phyloP scores from a whole-genome alignment of 2,329 filamentous ascomycete genomes.

The Arthrobotrys megalospora region DNA sequence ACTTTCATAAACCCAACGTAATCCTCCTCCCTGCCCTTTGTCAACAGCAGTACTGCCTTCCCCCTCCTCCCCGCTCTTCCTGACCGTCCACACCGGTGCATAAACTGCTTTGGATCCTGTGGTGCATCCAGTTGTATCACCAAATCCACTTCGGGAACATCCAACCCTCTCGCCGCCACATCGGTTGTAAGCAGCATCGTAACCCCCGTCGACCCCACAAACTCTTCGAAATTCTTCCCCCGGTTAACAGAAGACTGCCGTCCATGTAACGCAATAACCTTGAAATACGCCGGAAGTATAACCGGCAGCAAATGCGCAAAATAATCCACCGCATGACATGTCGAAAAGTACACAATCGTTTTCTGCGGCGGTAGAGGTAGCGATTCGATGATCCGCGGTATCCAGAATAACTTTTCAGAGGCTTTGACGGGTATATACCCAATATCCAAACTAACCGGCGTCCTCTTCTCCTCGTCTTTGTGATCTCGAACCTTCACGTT shows the following conservation, averaged over 20 bases:
- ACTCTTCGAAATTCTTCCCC: constrained; percentile 87
- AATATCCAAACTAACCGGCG: constrained; percentile 93
- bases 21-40: constrained; percentile 87
- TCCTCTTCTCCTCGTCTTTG: constrained; percentile 82
- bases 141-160: constrained; percentile 91
- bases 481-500: constrained; percentile 85
- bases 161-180: constrained; percentile 88
- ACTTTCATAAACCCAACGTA: constrained; percentile 90
- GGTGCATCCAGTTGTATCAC: constrained; percentile 87
- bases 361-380: constrained; percentile 83
- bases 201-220: constrained; percentile 80
- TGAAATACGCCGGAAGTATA: constrained; percentile 78
- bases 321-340: constrained; percentile 95
- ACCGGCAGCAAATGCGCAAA: constrained; percentile 84
- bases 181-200: constrained; percentile 92
- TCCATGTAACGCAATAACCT: constrained; percentile 86
- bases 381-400: constrained; percentile 66
- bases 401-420: constrained; percentile 77
- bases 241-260: constrained; percentile 91
- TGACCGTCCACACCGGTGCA: constrained; percentile 91
- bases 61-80: constrained; percentile 93
- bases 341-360: constrained; percentile 91
- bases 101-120: constrained; percentile 94
- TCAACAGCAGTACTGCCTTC: constrained; percentile 86
- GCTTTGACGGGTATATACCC: constrained; percentile 83